Evolutionary conservation across 2,329 filamentous ascomycete genomes (phyloP).

Genomic region (Calonectria hawksworthii): DNA sequence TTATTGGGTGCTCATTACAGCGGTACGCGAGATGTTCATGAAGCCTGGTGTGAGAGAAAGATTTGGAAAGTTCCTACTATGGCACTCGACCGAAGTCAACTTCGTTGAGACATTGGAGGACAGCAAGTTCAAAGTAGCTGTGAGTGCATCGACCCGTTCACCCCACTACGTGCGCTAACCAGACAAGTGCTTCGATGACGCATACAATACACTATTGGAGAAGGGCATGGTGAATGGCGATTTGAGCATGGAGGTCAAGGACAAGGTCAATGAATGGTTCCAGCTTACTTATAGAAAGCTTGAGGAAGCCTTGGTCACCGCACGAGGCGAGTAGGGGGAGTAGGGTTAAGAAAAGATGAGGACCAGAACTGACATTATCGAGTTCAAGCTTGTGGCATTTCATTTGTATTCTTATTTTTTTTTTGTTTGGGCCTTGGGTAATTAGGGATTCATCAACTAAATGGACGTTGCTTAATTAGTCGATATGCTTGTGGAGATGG

Average conservation of each 20-base stretch:
- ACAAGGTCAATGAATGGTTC: background rate
- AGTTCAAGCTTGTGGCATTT: background rate
- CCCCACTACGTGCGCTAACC: background rate
- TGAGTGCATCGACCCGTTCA: background rate
- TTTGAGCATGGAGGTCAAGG: background rate
- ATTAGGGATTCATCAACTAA: background rate
- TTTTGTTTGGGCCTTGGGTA: background rate
- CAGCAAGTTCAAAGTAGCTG: constrained; percentile 7
- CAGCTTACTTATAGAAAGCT: background rate
- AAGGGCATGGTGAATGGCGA: background rate
- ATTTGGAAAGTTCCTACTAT: background rate
- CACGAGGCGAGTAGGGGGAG: background rate
- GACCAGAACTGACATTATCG: background rate
- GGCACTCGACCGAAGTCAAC: constrained; percentile 7
- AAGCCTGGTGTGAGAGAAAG: background rate
- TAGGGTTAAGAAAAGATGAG: too few species aligned
- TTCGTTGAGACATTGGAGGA: constrained; percentile 9
- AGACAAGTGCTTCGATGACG: constrained; percentile 4
- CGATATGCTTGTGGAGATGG: background rate
- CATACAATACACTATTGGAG: background rate
- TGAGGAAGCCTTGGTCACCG: background rate
- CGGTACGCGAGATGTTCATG: constrained; percentile 2
- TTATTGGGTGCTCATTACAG: background rate
- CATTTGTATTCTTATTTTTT: background rate
- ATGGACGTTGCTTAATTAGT: background rate